phyloP scores from a whole-genome alignment of 2,329 filamentous ascomycete species.

The Epichloe hybrida region DNA sequence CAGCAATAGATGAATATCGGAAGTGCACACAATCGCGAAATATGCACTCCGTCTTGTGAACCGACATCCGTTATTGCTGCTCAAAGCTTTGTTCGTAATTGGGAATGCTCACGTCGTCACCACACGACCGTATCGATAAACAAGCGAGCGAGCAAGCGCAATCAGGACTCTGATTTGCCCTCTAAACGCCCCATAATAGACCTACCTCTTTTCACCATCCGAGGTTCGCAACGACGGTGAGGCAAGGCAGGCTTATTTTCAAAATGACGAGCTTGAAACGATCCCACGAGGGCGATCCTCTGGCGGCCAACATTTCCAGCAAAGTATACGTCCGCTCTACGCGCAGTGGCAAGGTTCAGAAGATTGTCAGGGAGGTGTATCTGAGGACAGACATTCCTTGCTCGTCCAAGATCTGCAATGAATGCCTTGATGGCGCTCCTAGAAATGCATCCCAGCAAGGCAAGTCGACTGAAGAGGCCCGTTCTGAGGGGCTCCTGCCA shows the following conservation, averaged over 20 bases:
- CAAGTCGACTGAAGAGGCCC: conserved; percentile 25
- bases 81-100: no score
- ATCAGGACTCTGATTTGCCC: conserved; percentile 13
- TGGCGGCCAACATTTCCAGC: conserved; percentile 69
- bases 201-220: conserved; percentile 6
- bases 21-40: no score
- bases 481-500: not conserved
- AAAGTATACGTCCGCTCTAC: conserved; percentile 94
- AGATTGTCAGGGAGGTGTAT: conserved; percentile 95
- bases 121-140: conserved; percentile 17
- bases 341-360: conserved; percentile 92
- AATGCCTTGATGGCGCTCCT: conserved; percentile 62
- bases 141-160: conserved; percentile 13
- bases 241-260: conserved; percentile 1
- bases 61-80: no score
- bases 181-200: conserved; percentile 6
- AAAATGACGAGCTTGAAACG: conserved; percentile 55
- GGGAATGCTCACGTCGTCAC: not conserved
- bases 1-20: no score
- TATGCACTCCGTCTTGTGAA: no score
- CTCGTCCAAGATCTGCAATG: conserved; percentile 75
- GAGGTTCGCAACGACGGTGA: conserved; percentile 6
- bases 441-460: conserved; percentile 66
- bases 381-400: conserved; percentile 94
- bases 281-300: conserved; percentile 35